Evolutionary conservation across 176 grass and related monocot species (phyloP).

Genomic region (Thinopyrum elongatum): DNA sequence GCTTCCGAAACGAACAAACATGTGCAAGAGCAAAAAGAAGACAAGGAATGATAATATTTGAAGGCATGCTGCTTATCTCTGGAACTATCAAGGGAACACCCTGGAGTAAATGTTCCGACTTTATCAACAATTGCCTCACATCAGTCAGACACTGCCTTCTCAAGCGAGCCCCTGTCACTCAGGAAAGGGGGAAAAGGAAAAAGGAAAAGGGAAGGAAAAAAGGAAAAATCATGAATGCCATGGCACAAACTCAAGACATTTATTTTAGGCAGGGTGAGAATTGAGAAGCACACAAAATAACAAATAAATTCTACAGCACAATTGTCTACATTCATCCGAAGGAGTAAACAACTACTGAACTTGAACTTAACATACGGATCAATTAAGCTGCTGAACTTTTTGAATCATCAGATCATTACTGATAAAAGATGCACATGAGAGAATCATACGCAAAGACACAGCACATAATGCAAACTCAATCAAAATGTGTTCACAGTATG

Average conservation of each 20-base stretch:
- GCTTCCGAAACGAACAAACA: not conserved
- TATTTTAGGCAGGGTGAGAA: conserved; percentile 17
- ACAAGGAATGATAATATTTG: conserved; percentile 8
- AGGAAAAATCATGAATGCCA: conserved; percentile 39
- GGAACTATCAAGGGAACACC: conserved; percentile 34
- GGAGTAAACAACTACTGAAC: not conserved
- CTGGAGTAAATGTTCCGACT: conserved; percentile 25
- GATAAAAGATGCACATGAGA: conserved; percentile 24
- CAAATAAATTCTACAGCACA: conserved; percentile 33
- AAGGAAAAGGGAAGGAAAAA: conserved; percentile 25
- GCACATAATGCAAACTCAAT: conserved; percentile 21
- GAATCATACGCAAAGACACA: not conserved
- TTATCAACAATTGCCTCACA: conserved; percentile 38
- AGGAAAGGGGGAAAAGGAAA: conserved; percentile 18
- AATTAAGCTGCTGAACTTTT: conserved; percentile 15
- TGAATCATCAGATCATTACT: conserved; percentile 15
- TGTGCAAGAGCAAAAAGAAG: not conserved
- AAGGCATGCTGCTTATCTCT: conserved; percentile 50
- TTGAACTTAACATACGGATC: not conserved
- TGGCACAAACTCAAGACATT: conserved; percentile 15
- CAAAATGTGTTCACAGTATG: conserved; percentile 29
- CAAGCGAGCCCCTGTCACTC: conserved; percentile 64
- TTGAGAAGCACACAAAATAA: conserved; percentile 20
- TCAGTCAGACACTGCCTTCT: conserved; percentile 54
- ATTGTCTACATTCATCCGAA: conserved; percentile 20